Conservation (phyloP, 176 grass and related monocot species). For the Sorghum bicolor region DNA sequence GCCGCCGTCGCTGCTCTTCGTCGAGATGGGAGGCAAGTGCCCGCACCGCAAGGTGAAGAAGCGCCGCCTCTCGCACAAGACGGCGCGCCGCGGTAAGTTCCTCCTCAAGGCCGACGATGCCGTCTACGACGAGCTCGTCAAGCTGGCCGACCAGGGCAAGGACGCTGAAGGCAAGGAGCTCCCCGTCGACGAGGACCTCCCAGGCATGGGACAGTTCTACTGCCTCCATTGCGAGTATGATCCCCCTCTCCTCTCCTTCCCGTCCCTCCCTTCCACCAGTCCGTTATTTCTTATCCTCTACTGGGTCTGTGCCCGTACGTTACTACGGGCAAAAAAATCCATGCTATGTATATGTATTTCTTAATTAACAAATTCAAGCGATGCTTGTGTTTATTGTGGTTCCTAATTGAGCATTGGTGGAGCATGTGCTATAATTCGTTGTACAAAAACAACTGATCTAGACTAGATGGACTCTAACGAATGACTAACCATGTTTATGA, state of each 20-base stretch:
- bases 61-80: conserved; percentile 81
- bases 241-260: not conserved
- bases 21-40: conserved; percentile 89
- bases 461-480: not conserved
- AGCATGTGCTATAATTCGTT: not conserved
- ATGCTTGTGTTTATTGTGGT: not conserved
- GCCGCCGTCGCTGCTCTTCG: not conserved
- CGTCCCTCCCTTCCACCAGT: not conserved
- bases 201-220: conserved; percentile 96
- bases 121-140: conserved; percentile 82
- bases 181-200: conserved; percentile 79
- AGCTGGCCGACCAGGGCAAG: conserved; percentile 59
- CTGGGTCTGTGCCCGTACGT: not conserved
- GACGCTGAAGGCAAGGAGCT: conserved; percentile 38
- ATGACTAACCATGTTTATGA: not conserved
- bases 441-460: not conserved
- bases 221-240: conserved; percentile 94
- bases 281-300: not conserved
- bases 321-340: not conserved
- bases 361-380: not conserved
- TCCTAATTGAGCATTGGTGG: not conserved
- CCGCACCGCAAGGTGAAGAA: conserved; percentile 98
- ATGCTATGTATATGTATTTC: not conserved
- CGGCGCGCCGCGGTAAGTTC: conserved; percentile 79
- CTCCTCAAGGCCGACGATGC: conserved; percentile 82